Percentiles rank a stretch among this genome's conserved stretches.
phyloP scores from a whole-genome alignment of 2,329 filamentous ascomycete species.

The Aspergillus sp. region DNA sequence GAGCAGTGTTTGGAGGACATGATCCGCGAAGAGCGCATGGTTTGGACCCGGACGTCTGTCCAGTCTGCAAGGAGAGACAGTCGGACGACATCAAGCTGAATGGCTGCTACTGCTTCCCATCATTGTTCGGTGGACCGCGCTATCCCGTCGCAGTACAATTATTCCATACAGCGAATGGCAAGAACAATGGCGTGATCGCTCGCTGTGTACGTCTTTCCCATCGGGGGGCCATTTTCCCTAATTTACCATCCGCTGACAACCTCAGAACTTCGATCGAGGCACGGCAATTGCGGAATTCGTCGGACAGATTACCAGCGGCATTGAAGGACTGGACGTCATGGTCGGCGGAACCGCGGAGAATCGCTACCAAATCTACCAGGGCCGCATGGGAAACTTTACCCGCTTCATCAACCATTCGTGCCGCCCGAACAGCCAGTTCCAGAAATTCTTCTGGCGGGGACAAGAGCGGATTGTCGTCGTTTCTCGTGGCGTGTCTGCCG shows the following conservation, averaged over 20 bases:
- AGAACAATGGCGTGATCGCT: conserved; percentile 44
- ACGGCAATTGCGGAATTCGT: conserved; percentile 48
- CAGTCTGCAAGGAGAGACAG: conserved; percentile 40
- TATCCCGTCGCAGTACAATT: conserved; percentile 41
- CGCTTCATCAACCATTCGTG: conserved; percentile 53
- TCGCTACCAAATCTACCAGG: conserved; percentile 51
- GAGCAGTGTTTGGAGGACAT: conserved; percentile 39
- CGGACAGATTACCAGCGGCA: conserved; percentile 45
- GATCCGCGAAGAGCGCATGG: conserved; percentile 40
- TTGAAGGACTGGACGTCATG: conserved; percentile 48
- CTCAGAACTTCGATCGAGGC: conserved; percentile 43
- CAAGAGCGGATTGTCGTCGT: conserved; percentile 48
- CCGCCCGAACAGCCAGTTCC: conserved; percentile 48
- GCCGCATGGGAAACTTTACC: conserved; percentile 46
- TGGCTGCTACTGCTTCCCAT: conserved; percentile 45
- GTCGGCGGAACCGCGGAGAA: conserved; percentile 30
- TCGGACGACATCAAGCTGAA: conserved; percentile 43
- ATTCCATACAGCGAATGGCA: conserved; percentile 43
- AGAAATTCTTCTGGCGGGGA: conserved; percentile 49
- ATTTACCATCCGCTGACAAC: conserved; percentile 21
- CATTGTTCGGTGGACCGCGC: conserved; percentile 41
- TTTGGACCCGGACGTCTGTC: conserved; percentile 31
- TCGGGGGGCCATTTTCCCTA: background rate
- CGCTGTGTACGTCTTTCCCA: conserved; percentile 11
- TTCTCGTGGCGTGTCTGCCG: conserved; percentile 45